Evolutionary conservation across 73 alveolate species (phyloP).

Genomic region (Loxodes magnus): DNA sequence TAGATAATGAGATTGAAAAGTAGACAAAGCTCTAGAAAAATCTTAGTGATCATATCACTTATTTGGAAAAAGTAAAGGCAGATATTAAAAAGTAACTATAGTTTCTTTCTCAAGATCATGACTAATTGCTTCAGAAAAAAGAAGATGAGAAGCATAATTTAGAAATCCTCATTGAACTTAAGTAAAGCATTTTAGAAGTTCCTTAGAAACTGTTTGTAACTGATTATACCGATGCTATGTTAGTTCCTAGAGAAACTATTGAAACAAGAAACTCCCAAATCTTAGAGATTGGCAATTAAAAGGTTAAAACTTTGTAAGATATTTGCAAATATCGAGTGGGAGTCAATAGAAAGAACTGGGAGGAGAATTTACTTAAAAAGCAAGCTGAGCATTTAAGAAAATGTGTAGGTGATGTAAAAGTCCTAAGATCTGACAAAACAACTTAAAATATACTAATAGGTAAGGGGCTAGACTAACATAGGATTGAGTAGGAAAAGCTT

Average conservation of each 20-base stretch:
- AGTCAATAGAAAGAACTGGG: constrained; percentile 32
- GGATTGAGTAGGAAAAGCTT: constrained; percentile 72
- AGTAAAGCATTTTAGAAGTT: constrained; percentile 53
- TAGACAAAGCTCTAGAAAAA: too few relatives aligned
- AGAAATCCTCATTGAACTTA: constrained; percentile 31
- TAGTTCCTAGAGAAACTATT: constrained; percentile 34
- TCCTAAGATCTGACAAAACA: constrained; percentile 74
- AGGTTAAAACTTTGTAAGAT: constrained; percentile 30
- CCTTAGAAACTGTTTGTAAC: constrained; percentile 65
- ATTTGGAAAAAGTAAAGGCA: too few relatives aligned
- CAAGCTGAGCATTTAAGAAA: constrained; percentile 42
- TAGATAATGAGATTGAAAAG: too few relatives aligned
- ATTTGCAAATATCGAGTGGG: constrained; percentile 38
- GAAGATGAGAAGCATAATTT: constrained; percentile 31
- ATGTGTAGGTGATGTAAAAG: constrained; percentile 73
- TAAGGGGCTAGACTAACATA: constrained; percentile 69
- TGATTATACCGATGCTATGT: constrained; percentile 57
- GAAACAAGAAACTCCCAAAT: constrained; percentile 39
- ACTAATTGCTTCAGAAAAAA: not conserved
- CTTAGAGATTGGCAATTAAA: constrained; percentile 27
- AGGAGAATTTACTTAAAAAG: constrained; percentile 37
- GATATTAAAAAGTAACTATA: too few relatives aligned
- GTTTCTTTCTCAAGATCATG: too few relatives aligned
- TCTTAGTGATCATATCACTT: too few relatives aligned
- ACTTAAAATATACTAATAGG: constrained; percentile 83